A percentile compares a stretch with the other conserved stretches of the same genome.
Conservation (phyloP, 2,329 filamentous ascomycete genomes). For the Fusarium sp. region DNA sequence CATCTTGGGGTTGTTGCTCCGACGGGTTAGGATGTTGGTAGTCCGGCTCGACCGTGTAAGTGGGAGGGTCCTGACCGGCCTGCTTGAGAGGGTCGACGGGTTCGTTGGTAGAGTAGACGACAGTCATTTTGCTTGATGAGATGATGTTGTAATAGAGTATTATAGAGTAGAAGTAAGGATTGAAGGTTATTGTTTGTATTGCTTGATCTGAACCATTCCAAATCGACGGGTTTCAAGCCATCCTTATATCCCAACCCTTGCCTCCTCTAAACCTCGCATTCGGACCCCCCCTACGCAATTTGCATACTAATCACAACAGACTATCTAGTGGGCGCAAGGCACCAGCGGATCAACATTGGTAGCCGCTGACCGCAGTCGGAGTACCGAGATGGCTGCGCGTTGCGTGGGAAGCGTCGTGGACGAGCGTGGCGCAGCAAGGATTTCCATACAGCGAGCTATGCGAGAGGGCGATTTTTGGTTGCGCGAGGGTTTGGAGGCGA, state of each 20-base stretch:
- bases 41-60: constrained; percentile 29
- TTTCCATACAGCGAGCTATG: not conserved
- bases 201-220: not conserved
- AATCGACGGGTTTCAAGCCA: not conserved
- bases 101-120: constrained; percentile 32
- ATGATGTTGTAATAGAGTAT: constrained; percentile 1
- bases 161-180: not conserved
- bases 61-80: constrained; percentile 31
- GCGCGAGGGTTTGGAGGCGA: not conserved
- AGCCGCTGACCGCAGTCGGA: constrained; percentile 5
- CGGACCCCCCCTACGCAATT: constrained; percentile 19
- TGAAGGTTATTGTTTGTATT: constrained; percentile 4
- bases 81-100: constrained; percentile 38
- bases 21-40: constrained; percentile 7
- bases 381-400: not conserved
- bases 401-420: constrained; percentile 30
- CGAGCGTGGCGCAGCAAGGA: constrained; percentile 28
- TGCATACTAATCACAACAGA: not conserved
- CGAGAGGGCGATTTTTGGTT: not conserved
- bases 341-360: not conserved
- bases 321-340: not conserved
- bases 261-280: constrained; percentile 13
- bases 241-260: constrained; percentile 29
- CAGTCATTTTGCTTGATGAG: constrained; percentile 21
- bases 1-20: constrained; percentile 9